Conservation (phyloP, 1,284 basidiomycete species). For the Mycena citricolor region DNA sequence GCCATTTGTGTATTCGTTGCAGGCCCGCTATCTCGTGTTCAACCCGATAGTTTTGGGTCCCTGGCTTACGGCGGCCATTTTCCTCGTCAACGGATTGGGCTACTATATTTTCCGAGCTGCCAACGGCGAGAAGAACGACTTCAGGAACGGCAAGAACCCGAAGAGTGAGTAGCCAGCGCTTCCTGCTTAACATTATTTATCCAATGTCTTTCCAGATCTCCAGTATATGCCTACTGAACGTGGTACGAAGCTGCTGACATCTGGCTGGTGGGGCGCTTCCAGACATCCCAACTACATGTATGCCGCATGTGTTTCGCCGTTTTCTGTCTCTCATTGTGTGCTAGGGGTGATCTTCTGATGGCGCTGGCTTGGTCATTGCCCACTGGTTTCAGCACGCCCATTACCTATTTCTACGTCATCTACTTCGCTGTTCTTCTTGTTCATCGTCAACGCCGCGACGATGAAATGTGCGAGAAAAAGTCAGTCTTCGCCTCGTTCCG, state of each 20-base stretch:
- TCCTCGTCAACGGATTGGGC: conserved; percentile 73
- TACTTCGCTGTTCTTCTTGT: conserved; percentile 91
- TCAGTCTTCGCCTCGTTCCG: conserved; percentile 35
- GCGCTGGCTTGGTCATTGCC: conserved; percentile 93
- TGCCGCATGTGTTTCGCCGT: conserved; percentile 29
- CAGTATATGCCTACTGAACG: conserved; percentile 81
- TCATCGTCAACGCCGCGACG: conserved; percentile 90
- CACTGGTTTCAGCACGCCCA: conserved; percentile 87
- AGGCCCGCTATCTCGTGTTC: conserved; percentile 94
- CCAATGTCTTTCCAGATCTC: conserved; percentile 52
- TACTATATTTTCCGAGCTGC: conserved; percentile 91
- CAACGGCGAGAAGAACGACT: conserved; percentile 96
- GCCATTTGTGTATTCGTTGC: conserved; percentile 92
- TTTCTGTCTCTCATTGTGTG: conserved; percentile 9
- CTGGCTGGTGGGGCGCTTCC: conserved; percentile 97
- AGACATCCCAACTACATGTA: conserved; percentile 93
- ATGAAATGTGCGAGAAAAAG: conserved; percentile 90
- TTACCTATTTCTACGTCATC: conserved; percentile 94
- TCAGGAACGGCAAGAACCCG: conserved; percentile 90
- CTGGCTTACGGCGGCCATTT: conserved; percentile 57
- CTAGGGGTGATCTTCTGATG: conserved; percentile 86
- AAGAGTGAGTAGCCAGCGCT: conserved; percentile 61
- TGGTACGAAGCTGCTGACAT: conserved; percentile 89
- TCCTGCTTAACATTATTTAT: neutral
- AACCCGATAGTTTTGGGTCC: conserved; percentile 79